Conservation (phyloP, 208 protist species). For the Angomonas desouzai region DNA sequence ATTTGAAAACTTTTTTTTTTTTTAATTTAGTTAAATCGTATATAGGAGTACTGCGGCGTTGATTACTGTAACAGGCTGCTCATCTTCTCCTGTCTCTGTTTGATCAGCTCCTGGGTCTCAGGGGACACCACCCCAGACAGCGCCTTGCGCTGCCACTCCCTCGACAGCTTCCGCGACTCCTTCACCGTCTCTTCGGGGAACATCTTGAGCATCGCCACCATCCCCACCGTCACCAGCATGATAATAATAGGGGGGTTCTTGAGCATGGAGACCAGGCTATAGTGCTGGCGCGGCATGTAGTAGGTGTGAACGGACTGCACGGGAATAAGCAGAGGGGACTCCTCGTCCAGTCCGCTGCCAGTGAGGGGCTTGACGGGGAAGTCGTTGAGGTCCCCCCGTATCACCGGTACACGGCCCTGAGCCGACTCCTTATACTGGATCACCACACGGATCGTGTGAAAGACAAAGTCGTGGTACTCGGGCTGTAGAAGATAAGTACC, state of each 20-base stretch:
- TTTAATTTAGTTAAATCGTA: too few species aligned
- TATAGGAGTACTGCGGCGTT: not conserved
- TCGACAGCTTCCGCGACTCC: slow-evolving; percentile 61
- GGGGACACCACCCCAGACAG: slow-evolving; percentile 4
- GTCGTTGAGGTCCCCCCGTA: slow-evolving; percentile 68
- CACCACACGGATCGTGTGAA: slow-evolving; percentile 69
- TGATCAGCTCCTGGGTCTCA: slow-evolving; percentile 13
- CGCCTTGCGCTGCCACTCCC: slow-evolving; percentile 52
- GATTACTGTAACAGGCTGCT: slow-evolving; percentile 5
- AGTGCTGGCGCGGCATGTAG: slow-evolving; percentile 76
- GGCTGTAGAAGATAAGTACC: slow-evolving; percentile 78
- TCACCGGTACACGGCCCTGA: slow-evolving; percentile 25
- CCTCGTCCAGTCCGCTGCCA: slow-evolving; percentile 66
- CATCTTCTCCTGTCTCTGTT: slow-evolving; percentile 14
- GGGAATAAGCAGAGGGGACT: slow-evolving; percentile 64
- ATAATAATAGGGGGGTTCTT: slow-evolving; percentile 84
- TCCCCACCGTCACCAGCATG: slow-evolving; percentile 53
- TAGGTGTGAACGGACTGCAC: slow-evolving; percentile 41
- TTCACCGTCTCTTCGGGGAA: slow-evolving; percentile 77
- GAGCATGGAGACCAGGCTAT: slow-evolving; percentile 48
- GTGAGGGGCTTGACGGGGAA: slow-evolving; percentile 49
- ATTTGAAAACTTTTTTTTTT: too few species aligned
- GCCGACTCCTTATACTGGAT: slow-evolving; percentile 50
- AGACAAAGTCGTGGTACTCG: slow-evolving; percentile 79
- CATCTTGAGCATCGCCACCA: slow-evolving; percentile 71